phyloP scores from a whole-genome alignment of 805 yeast species.

The Vanderwaltozyma verrucispora region DNA sequence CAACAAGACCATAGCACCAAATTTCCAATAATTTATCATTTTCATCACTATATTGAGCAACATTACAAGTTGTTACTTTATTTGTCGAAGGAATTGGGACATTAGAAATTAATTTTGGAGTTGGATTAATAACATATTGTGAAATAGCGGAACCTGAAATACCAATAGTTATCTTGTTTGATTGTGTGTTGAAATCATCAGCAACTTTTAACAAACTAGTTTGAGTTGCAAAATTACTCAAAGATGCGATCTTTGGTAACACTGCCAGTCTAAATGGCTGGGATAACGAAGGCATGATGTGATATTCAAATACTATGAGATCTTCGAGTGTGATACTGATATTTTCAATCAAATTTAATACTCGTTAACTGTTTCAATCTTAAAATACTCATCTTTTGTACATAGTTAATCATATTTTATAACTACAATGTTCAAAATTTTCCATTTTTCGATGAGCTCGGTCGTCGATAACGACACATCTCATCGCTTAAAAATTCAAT shows the following conservation, averaged over 20 bases:
- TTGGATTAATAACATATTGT: conserved; percentile 28
- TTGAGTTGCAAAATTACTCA: conserved; percentile 20
- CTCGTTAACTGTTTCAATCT: no score
- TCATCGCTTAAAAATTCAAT: no score
- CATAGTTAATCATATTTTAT: no score
- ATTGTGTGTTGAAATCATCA: conserved; percentile 11
- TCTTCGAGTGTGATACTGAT: no score
- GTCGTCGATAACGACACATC: not conserved
- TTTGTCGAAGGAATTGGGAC: conserved; percentile 28
- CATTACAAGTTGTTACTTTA: conserved; percentile 26
- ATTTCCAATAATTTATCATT: conserved; percentile 9
- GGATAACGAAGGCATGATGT: conserved; percentile 24
- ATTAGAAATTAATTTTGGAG: conserved; percentile 26
- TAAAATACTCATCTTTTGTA: no score
- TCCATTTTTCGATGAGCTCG: conserved; percentile 1
- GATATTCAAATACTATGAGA: not conserved
- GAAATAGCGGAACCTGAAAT: conserved; percentile 28
- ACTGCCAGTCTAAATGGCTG: conserved; percentile 28
- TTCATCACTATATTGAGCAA: conserved; percentile 7
- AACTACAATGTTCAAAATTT: conserved; percentile 5
- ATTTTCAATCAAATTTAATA: no score
- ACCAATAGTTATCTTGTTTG: conserved; percentile 26
- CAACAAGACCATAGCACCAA: conserved; percentile 19
- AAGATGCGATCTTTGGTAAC: conserved; percentile 25
- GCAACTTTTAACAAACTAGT: conserved; percentile 18